These are phyloP conservation scores for Juglanconis oblonga DNA, from an alignment of 2,329 filamentous ascomycete species.

Conservation along the genomic window DNA sequence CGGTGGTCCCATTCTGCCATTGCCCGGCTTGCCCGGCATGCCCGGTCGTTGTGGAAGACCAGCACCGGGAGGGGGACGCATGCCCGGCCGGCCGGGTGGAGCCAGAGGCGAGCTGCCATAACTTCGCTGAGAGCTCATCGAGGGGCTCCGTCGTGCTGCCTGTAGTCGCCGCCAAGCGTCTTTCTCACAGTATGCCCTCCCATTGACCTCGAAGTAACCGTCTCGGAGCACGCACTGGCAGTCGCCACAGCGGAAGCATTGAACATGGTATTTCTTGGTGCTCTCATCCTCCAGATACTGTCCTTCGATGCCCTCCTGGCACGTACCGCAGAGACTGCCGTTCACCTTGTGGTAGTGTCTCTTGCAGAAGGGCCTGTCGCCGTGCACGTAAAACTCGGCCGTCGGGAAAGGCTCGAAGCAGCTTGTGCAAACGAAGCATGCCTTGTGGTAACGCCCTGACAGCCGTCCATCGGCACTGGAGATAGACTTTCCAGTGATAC, in stretches of 20 bases:
- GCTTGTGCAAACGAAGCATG: constrained; percentile 87
- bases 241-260: constrained; percentile 80
- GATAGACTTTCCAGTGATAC: constrained; percentile 86
- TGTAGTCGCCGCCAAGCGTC: constrained; percentile 65
- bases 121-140: constrained; percentile 18
- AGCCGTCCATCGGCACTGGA: constrained; percentile 90
- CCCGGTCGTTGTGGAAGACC: constrained; percentile 16
- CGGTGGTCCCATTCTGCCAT: constrained; percentile 16
- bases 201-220: constrained; percentile 88
- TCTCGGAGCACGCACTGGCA: constrained; percentile 72
- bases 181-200: constrained; percentile 78
- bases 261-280: constrained; percentile 77
- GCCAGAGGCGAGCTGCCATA: constrained; percentile 17
- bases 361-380: constrained; percentile 86
- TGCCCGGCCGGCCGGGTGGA: constrained; percentile 16
- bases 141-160: constrained; percentile 6
- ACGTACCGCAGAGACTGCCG: constrained; percentile 77
- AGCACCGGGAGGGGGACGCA: constrained; percentile 16
- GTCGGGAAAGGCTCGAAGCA: constrained; percentile 81
- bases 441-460: constrained; percentile 90
- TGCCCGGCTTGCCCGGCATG: constrained; percentile 12
- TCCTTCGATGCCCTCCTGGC: constrained; percentile 85
- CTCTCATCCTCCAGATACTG: constrained; percentile 84
- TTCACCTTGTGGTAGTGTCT: constrained; percentile 92
- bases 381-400: constrained; percentile 86